Base-by-base conservation (phyloP, 768 basidiomycete genomes). In the Auriscalpium microsporum region DNA sequence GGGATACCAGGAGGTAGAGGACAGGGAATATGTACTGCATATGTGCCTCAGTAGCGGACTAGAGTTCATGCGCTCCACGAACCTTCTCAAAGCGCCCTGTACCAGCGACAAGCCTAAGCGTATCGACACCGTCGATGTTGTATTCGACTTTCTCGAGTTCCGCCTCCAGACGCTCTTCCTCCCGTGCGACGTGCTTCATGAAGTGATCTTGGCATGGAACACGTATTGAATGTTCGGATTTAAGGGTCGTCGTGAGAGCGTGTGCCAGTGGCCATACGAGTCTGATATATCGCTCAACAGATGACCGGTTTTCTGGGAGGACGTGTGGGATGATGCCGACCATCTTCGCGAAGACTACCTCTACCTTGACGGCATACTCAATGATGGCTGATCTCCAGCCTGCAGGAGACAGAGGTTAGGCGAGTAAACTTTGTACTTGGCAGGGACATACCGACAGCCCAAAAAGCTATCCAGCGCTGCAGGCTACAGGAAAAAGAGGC, bases 381-480 rank as follows among this genome's bases (percentile, higher is more conserved):
- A 48, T 23, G 46, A 48, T 17, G 4, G 46, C 23, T 13, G n/a
- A 28, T 28, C 23, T 11, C 46, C 46, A 48, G 21, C 46, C 46
- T 48, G 21, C 46, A 48, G 16, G 28, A 28, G 28, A 28, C 28
- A 16, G 23, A 3, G 11, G 13, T 13, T 13, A 42, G 13, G 40
- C 17, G 21, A 48, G 10, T 6, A 5, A 17, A 2, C 23, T 11
- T 42, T 23, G 11, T 13, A 48, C 21, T 13, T 4, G 14, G 21
- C 11, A 8, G 21, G n/a, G 13, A 16, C 23, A 13, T 48, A 48
- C 46, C 46, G 13, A 28, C 46, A 7, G 66, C 65, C 66, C 66
- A 67, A 40, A 64, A 68, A 5, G 63, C 62, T 4, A 67, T 44
- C 67, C 68, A 69, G 45, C 61, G 66, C 9, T 56, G 59, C 13